A percentile compares a stretch with the other conserved stretches of the same genome.
phyloP scores from a whole-genome alignment of 306 rosid genomes.

The Fragaria ananassa region DNA sequence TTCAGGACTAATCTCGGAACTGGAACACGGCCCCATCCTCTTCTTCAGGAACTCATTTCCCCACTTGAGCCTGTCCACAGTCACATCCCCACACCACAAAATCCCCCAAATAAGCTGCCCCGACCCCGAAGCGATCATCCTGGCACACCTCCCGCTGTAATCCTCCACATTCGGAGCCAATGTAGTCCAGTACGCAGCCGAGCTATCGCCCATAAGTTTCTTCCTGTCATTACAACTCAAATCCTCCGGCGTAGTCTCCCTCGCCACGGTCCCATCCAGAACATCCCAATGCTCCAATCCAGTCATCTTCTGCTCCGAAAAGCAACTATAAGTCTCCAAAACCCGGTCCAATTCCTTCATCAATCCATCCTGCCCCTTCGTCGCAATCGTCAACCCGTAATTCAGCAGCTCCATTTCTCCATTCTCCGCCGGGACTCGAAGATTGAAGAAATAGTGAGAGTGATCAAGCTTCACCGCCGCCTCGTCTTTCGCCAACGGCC shows the following conservation, averaged over 20 bases:
- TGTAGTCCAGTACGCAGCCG: constrained; percentile 85
- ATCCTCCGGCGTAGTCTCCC: constrained; percentile 51
- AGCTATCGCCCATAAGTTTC: constrained; percentile 43
- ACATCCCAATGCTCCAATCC: constrained; percentile 46
- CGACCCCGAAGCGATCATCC: constrained; percentile 76
- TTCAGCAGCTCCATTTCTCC: constrained; percentile 42
- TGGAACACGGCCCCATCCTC: constrained; percentile 44
- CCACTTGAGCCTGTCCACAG: constrained; percentile 79
- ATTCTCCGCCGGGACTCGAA: constrained; percentile 39
- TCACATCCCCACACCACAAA: constrained; percentile 81
- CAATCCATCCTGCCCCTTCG: constrained; percentile 47
- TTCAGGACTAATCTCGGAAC: constrained; percentile 50
- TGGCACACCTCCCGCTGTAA: constrained; percentile 50
- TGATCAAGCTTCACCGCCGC: constrained; percentile 70
- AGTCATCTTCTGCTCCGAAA: constrained; percentile 53
- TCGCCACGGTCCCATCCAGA: constrained; percentile 44
- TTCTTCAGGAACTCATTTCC: constrained; percentile 67
- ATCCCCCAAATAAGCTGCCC: constrained; percentile 79
- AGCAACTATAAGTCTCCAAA: constrained; percentile 56
- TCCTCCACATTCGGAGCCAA: constrained; percentile 93
- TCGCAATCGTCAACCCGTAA: constrained; percentile 65
- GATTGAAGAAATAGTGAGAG: constrained; percentile 70
- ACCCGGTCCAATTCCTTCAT: constrained; percentile 56
- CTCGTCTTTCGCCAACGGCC: constrained; percentile 84
- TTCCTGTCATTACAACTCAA: constrained; percentile 35